phyloP scores from a whole-genome alignment of 176 grass and related monocot species.

The Elymus sibiricus region DNA sequence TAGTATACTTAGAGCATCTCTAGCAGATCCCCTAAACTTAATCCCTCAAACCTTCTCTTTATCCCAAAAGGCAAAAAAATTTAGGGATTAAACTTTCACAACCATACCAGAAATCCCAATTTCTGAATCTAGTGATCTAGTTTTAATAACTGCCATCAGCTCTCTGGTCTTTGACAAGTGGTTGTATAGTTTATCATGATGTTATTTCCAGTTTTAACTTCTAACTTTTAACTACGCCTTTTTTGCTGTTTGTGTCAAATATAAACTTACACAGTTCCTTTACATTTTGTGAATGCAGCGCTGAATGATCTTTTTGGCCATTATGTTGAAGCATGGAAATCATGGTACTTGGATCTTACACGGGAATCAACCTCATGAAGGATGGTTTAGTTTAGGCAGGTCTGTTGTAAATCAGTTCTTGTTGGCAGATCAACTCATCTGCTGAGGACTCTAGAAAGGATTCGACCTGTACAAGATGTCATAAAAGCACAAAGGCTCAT shows the following conservation, averaged over 20 bases:
- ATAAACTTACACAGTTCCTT: background rate
- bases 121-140: background rate
- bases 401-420: constrained; percentile 21
- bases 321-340: constrained; percentile 86
- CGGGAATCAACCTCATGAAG: constrained; percentile 30
- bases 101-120: background rate
- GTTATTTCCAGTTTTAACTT: background rate
- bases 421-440: constrained; percentile 31
- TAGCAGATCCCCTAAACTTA: no score
- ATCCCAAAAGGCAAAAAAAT: no score
- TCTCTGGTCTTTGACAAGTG: background rate
- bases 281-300: constrained; percentile 41
- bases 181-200: background rate
- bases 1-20: no score
- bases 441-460: constrained; percentile 15
- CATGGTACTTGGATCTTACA: constrained; percentile 62
- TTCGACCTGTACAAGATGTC: constrained; percentile 14
- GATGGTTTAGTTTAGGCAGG: background rate
- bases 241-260: background rate
- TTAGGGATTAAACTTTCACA: background rate
- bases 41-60: no score
- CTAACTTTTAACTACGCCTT: background rate
- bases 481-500: constrained; percentile 16
- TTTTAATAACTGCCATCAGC: background rate
- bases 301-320: constrained; percentile 85